Conservation (phyloP, 2,329 filamentous ascomycete genomes). For the Stagonosporopsis chrysanthemi region DNA sequence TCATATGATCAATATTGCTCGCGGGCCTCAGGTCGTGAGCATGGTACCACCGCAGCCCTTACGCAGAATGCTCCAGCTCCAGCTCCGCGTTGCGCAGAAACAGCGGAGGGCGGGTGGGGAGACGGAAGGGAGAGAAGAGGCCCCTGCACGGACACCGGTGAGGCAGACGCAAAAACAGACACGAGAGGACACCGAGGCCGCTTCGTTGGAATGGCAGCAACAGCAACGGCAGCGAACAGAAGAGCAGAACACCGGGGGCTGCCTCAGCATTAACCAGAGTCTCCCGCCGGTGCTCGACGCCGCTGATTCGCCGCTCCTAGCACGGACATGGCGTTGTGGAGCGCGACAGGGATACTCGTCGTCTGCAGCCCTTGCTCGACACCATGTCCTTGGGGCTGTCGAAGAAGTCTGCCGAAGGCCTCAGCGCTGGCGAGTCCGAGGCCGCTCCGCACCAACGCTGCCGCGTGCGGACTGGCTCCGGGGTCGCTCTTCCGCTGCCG, state of each 20-base stretch:
- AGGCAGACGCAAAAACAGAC: conserved; percentile 12
- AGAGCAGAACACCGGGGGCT: conserved; percentile 35
- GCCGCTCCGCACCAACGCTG: conserved; percentile 18
- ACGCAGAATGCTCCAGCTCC: conserved; percentile 27
- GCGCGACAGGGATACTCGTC: conserved; percentile 23
- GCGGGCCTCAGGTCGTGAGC: conserved; percentile 25
- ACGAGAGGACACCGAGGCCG: conserved; percentile 7
- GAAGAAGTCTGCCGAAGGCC: conserved; percentile 33
- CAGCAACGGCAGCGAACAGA: conserved; percentile 27
- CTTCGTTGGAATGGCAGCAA: conserved; percentile 15
- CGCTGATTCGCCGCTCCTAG: conserved; percentile 38
- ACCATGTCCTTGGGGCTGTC: conserved; percentile 33
- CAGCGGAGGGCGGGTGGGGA: conserved; percentile 20
- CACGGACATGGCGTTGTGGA: conserved; percentile 37
- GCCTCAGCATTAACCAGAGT: conserved; percentile 43
- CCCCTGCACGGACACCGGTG: conserved; percentile 20
- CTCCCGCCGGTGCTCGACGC: conserved; percentile 27
- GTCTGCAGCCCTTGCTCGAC: conserved; percentile 39
- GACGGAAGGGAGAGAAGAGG: conserved; percentile 23
- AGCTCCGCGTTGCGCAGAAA: conserved; percentile 28
- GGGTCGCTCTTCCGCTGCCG: conserved; percentile 6
- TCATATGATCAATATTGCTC: conserved; percentile 24
- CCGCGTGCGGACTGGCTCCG: conserved; percentile 8
- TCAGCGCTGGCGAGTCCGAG: conserved; percentile 25
- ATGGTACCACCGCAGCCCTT: conserved; percentile 42